Conservation (phyloP, 306 rosid species). For the Dicorynia guianensis region DNA sequence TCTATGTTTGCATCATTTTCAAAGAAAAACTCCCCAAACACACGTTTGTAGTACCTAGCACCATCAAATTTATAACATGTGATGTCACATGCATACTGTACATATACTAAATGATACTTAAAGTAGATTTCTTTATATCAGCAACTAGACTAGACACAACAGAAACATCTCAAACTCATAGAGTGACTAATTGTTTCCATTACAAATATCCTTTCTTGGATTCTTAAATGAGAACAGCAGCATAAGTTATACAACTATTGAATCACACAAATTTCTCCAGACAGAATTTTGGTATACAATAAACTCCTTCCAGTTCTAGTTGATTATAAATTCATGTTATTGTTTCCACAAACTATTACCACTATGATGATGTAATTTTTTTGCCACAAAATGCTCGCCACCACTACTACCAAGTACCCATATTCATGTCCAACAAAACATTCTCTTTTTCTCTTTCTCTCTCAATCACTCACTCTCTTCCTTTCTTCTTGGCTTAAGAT, state of each 20-base stretch:
- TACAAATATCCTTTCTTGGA: conserved; percentile 1
- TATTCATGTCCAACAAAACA: neutral
- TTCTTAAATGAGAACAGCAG: conserved; percentile 10
- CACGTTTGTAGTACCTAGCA: conserved; percentile 83
- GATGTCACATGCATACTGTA: conserved; percentile 10
- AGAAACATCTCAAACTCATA: conserved; percentile 6
- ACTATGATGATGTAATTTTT: neutral
- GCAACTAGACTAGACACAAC: neutral
- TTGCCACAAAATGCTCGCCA: conserved; percentile 14
- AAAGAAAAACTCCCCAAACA: conserved; percentile 78
- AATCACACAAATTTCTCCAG: neutral
- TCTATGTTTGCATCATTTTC: conserved; percentile 60
- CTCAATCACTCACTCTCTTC: too few species aligned
- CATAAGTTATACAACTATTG: neutral
- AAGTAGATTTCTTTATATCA: conserved; percentile 5
- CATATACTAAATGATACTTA: conserved; percentile 22
- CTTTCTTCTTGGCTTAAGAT: too few species aligned
- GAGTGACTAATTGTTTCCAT: conserved; percentile 13
- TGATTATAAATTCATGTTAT: neutral
- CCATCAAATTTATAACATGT: conserved; percentile 36
- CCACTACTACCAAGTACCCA: neutral
- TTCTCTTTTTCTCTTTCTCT: neutral
- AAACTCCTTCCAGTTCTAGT: neutral
- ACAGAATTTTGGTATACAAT: neutral
- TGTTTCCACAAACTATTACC: neutral